Base-by-base conservation (phyloP, 2,329 filamentous ascomycete species). In the Nigrograna mackinnonii region DNA sequence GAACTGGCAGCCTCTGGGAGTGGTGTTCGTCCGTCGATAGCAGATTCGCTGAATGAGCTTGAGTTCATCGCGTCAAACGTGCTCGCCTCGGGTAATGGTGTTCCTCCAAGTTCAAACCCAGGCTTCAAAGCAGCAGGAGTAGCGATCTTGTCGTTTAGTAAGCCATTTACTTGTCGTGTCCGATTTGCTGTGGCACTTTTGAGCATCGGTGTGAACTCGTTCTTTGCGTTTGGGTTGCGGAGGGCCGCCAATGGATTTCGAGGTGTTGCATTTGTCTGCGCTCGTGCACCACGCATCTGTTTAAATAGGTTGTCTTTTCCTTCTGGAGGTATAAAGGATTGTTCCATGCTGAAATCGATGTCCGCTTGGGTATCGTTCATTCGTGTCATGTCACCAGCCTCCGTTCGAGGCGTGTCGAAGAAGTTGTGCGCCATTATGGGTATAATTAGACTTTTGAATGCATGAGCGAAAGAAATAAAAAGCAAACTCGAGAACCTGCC, bases 161-260 rank as follows among this genome's bases (percentile, higher is more conserved):
- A 51, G 37, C 71, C 69, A 30, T 71, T 67, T 58, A 60, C 47
- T 66, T 64, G 62, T 49, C 53, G 60, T 40, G 54, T 69, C 76
- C 85, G 74, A 75, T 87, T 79, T 75, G 90, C 75, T 77, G 91
- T 77, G 75, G 90, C 77, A 56, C 82, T 85, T 69, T 95, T 96
- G 64, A 99, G 82, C 55, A 99, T 75, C 0, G 95, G 94, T 0
- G 94, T 99, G 67, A 99, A 99, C 60, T 99, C 95, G 56, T 84
- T 85, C 50, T 75, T 79, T 13, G 73, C 76, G 22, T 62, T 64
- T 2, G 60, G 55, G 45, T 76, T 94, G 58, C 82, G 82, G 54
- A 57, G 50, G 6, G 55, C 38, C 47, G 81, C 80, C 31, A 96
- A 79, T 16, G 86, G 83, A 14, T 84, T 82, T 50, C 88, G 84